A percentile compares a stretch with the other conserved stretches of the same genome.
Conservation (phyloP, 2,329 filamentous ascomycete species). For the Pseudogymnoascus sp. region DNA sequence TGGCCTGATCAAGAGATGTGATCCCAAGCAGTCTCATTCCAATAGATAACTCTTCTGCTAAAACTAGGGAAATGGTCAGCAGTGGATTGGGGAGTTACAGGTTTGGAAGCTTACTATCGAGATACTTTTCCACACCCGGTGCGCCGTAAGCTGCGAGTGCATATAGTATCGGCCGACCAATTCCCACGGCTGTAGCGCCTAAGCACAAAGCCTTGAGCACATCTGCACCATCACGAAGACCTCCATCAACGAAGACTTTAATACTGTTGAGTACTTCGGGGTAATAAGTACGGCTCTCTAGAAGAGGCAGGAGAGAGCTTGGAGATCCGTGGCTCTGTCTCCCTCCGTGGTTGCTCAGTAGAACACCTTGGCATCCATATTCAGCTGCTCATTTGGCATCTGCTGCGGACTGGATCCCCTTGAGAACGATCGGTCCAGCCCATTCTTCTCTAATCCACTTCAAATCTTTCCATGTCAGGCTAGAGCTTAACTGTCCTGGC, state of each 20-base stretch:
- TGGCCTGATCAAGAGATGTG: slow-evolving; percentile 45
- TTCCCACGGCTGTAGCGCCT: slow-evolving; percentile 17
- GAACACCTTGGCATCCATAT: slow-evolving; percentile 46
- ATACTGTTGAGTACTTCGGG: slow-evolving; percentile 19
- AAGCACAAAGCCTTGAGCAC: not conserved
- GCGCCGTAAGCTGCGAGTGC: slow-evolving; percentile 12
- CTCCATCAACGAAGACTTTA: slow-evolving; percentile 17
- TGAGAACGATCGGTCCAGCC: slow-evolving; percentile 22
- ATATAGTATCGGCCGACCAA: slow-evolving; percentile 17
- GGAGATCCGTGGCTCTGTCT: slow-evolving; percentile 32
- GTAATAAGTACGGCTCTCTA: slow-evolving; percentile 13
- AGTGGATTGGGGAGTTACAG: not conserved
- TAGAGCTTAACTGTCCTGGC: slow-evolving; percentile 22
- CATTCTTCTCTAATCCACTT: slow-evolving; percentile 46
- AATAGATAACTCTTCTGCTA: slow-evolving; percentile 39
- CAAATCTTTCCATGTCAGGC: slow-evolving; percentile 48
- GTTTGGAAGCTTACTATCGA: slow-evolving; percentile 7
- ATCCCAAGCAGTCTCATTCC: slow-evolving; percentile 43
- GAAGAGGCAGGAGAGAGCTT: not conserved
- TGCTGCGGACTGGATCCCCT: slow-evolving; percentile 25
- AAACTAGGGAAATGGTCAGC: slow-evolving; percentile 24
- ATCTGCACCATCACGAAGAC: slow-evolving; percentile 17
- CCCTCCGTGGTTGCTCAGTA: slow-evolving; percentile 54
- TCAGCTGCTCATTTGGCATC: slow-evolving; percentile 42
- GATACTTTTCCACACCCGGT: slow-evolving; percentile 12